phyloP scores from a whole-genome alignment of 2,329 filamentous ascomycete species.

The Huntiella abstrusa region DNA sequence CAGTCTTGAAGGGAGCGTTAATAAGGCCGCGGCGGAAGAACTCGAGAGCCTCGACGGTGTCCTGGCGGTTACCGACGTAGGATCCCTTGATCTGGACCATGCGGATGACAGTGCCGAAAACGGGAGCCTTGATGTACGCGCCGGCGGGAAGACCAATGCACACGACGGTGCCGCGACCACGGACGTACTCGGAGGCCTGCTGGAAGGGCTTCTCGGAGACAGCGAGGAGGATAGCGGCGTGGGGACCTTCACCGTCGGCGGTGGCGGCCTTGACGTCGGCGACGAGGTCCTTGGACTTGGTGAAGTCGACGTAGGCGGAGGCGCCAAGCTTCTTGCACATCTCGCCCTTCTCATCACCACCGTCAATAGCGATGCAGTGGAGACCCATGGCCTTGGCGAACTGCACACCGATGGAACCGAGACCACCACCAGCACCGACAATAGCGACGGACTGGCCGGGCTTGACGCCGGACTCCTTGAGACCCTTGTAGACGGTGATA shows the following conservation, averaged over 20 bases:
- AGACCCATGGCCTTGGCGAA: constrained; percentile 87
- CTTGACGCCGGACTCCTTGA: constrained; percentile 61
- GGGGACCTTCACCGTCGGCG: constrained; percentile 62
- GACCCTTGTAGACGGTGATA: constrained; percentile 78
- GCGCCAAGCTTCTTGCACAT: constrained; percentile 56
- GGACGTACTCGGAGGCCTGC: constrained; percentile 77
- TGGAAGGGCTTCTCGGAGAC: constrained; percentile 87
- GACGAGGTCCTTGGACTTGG: constrained; percentile 55
- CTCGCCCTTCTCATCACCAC: constrained; percentile 59
- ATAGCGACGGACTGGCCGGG: constrained; percentile 68
- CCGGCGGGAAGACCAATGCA: constrained; percentile 76
- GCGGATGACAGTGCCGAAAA: constrained; percentile 72
- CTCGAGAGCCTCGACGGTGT: constrained; percentile 74
- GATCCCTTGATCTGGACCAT: constrained; percentile 88
- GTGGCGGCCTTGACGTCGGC: constrained; percentile 69
- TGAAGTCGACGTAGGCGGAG: constrained; percentile 61
- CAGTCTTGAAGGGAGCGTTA: constrained; percentile 70
- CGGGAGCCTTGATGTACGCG: constrained; percentile 63
- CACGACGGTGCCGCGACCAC: constrained; percentile 62
- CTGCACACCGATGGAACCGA: constrained; percentile 64
- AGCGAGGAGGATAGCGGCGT: constrained; percentile 73
- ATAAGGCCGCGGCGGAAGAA: constrained; percentile 75
- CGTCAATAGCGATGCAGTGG: constrained; percentile 62
- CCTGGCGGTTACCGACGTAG: constrained; percentile 84
- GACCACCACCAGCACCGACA: constrained; percentile 69